A percentile compares a stretch with the other conserved stretches of the same genome.
phyloP scores from a whole-genome alignment of 345 rosid species.

The Boechera divaricarpa region DNA sequence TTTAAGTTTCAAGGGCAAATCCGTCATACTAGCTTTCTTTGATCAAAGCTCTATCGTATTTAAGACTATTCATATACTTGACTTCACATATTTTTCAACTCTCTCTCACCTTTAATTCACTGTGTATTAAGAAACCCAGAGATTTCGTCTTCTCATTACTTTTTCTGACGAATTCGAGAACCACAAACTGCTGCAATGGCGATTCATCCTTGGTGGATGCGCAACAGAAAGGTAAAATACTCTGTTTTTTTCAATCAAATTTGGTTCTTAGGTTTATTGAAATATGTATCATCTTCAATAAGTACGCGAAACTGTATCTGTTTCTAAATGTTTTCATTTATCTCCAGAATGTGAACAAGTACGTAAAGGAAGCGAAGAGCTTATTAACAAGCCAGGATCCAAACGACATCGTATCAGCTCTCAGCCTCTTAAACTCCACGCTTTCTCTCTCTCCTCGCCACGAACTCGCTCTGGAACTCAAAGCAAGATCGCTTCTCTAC shows the following conservation, averaged over 20 bases:
- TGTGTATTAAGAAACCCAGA: not conserved
- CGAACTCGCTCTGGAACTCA: slow-evolving; percentile 18
- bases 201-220: not conserved
- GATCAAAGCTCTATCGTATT: not conserved
- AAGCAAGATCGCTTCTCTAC: slow-evolving; percentile 22
- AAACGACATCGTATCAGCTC: not conserved
- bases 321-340: not conserved
- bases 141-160: not conserved
- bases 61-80: not conserved
- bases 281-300: not conserved
- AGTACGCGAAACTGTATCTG: not conserved
- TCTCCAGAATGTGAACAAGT: not conserved
- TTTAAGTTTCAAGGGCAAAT: not conserved
- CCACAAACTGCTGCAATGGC: not conserved
- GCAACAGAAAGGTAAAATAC: not conserved
- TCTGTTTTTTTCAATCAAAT: not conserved
- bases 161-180: not conserved
- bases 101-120: not conserved
- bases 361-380: not conserved
- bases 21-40: not conserved
- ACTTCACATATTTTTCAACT: not conserved
- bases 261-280: not conserved
- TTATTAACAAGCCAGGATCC: not conserved
- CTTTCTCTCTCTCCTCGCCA: slow-evolving; percentile 7
- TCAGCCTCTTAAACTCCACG: not conserved